phyloP scores from a whole-genome alignment of 805 yeast species.

The Starmerella riodocensis region DNA sequence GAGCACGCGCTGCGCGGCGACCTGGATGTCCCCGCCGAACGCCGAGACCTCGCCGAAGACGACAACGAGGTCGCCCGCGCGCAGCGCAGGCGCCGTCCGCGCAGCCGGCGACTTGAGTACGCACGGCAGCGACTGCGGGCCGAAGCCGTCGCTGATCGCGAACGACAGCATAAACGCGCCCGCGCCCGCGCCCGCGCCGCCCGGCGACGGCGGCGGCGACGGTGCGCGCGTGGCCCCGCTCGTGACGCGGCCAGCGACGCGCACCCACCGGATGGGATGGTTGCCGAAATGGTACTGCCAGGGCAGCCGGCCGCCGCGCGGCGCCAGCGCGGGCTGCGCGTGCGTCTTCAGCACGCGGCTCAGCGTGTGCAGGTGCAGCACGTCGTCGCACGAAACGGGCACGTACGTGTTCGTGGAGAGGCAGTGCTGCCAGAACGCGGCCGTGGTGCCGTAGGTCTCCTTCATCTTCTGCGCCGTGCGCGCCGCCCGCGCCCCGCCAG shows the following conservation, averaged over 20 bases:
- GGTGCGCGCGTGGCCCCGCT: neutral
- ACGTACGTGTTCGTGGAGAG: slow-evolving; percentile 9
- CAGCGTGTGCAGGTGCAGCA: slow-evolving; percentile 1
- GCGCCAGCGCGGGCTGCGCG: neutral
- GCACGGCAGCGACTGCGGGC: neutral
- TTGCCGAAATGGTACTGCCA: slow-evolving; percentile 9
- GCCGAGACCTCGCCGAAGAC: neutral
- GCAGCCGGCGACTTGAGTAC: neutral
- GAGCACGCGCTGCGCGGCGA: neutral
- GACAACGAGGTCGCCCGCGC: neutral
- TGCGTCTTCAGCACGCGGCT: neutral
- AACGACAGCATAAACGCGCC: neutral
- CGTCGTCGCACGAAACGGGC: slow-evolving; percentile 11
- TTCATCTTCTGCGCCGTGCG: too few relatives aligned
- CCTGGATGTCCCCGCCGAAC: neutral
- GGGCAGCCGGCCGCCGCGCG: neutral
- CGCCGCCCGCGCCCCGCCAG: too few relatives aligned
- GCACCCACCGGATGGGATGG: slow-evolving; percentile 9
- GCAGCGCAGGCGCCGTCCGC: neutral
- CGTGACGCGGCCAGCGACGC: slow-evolving; percentile 2
- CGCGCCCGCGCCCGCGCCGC: neutral
- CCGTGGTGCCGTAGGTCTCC: neutral
- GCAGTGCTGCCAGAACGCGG: neutral
- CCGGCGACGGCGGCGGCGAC: too few relatives aligned
- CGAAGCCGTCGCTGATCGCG: slow-evolving; percentile 1